These are phyloP conservation scores for Aspergillus ochraceus DNA, from an alignment of 2,329 filamentous ascomycete species.

Conservation along the genomic window DNA sequence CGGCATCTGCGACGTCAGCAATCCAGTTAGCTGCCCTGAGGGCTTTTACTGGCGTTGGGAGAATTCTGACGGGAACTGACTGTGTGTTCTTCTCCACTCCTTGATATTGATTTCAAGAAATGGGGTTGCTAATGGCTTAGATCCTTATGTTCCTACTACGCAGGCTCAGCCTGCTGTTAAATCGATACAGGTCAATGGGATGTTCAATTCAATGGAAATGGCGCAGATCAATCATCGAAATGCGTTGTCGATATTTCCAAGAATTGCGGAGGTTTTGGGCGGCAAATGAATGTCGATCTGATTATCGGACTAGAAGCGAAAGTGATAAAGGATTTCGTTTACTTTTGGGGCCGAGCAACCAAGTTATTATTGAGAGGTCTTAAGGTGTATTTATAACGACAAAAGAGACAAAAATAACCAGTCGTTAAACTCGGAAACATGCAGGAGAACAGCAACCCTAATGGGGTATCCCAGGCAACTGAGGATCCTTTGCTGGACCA, in stretches of 20 bases:
- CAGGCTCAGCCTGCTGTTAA: conserved; percentile 10
- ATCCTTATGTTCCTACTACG: conserved; percentile 20
- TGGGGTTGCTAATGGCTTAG: conserved; percentile 9
- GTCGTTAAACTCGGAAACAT: no score
- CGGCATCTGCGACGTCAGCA: conserved; percentile 22
- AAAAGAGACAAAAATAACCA: no score
- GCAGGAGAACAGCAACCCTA: no score
- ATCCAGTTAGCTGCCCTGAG: conserved; percentile 26
- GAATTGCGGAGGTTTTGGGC: conserved; percentile 1
- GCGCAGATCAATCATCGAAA: conserved; percentile 23
- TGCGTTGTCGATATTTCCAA: conserved; percentile 24
- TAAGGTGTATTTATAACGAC: no score
- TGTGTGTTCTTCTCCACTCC: conserved; percentile 14
- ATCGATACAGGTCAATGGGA: conserved; percentile 16
- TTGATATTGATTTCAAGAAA: not conserved
- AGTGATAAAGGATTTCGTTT: no score
- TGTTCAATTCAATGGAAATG: conserved; percentile 22
- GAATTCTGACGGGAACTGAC: conserved; percentile 26
- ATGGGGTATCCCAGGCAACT: not conserved
- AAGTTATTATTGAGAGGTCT: no score
- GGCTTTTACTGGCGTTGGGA: conserved; percentile 20
- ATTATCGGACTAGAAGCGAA: no score
- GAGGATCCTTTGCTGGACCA: not conserved
- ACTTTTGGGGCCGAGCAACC: no score
- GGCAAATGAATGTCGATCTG: not conserved